Evolutionary conservation across 2,329 filamentous ascomycete genomes (phyloP).

Genomic region (Claviceps sorghi): DNA sequence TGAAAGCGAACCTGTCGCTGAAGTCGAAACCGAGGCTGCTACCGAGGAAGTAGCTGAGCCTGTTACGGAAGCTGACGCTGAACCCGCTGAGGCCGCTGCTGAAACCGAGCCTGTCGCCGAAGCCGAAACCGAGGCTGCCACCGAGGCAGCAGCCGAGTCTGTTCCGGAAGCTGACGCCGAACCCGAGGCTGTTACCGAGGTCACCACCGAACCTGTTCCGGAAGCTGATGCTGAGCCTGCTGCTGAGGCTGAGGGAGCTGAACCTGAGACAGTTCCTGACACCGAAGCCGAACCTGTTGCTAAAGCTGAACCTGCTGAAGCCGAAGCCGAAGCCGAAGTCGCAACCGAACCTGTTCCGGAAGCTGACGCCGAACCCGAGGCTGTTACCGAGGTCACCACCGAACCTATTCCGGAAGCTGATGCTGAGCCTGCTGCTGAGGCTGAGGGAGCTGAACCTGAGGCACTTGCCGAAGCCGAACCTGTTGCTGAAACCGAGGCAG

Average conservation of each 20-base stretch:
- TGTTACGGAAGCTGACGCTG: background rate
- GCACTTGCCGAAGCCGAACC: no score
- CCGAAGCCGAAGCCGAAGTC: no score
- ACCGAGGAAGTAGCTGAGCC: background rate
- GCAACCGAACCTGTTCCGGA: no score
- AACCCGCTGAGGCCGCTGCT: background rate
- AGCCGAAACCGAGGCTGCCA: background rate
- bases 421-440: no score
- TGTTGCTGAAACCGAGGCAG: no score
- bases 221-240: background rate
- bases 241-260: background rate
- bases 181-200: background rate
- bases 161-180: background rate
- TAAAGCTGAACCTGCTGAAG: no score
- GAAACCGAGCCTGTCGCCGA: background rate
- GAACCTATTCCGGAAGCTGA: background rate
- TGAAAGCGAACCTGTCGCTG: background rate
- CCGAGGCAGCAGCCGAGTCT: conserved; percentile 1
- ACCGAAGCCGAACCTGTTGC: background rate
- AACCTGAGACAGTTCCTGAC: background rate
- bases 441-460: no score
- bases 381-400: no score
- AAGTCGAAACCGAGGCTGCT: background rate
- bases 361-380: no score
- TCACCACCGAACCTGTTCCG: background rate